Evolutionary conservation across 2,329 filamentous ascomycete species (phyloP), one percentile per base, ranked within the genome.

Genomic region (Fusarium nisikadoi): DNA sequence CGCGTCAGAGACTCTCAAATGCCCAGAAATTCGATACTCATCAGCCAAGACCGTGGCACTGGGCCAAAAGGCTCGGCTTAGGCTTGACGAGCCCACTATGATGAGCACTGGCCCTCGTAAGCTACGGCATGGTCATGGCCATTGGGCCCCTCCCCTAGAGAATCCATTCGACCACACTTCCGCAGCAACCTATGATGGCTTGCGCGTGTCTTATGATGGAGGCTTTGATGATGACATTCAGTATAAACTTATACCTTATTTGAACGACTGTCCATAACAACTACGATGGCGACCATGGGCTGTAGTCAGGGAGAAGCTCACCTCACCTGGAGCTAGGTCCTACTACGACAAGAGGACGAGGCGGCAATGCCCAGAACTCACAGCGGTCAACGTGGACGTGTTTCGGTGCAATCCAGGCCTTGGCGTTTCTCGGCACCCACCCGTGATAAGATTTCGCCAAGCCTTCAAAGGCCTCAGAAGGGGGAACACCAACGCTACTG

Each of bases 381-480:
- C 72, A 73, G 73, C 68, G 74, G 75, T 70, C 76, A 70, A 74
- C 75, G 75, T 77, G 73, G 76, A 71, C 75, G 74, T 76, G 73
- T 71, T 75, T 76, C 77, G 73, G 72, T 69, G 75, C 72, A 65
- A 71, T 71, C 45, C 66, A 70, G 65, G 76, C 54, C 76, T 78
- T 78, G 76, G 76, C 76, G 71, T 77, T 76, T 78, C 76, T 78
- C 75, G 76, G 75, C 76, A 75, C 72, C 70, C 73, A 70, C 75
- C 76, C 70, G 71, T 77, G 73, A 75, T 77, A 77, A 77, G 75
- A 78, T 78, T 78, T 78, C 75, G 76, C 76, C 76, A 78, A 78
- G 75, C 57, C 74, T 72, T 71, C 74, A 78, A 77, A 78, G 74
- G 65, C 74, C 71, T 77, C 74, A 71, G 74, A 78, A 77, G 74